Evolutionary conservation across 2,329 filamentous ascomycete genomes (phyloP).

Genomic region (Phoma sp.): DNA sequence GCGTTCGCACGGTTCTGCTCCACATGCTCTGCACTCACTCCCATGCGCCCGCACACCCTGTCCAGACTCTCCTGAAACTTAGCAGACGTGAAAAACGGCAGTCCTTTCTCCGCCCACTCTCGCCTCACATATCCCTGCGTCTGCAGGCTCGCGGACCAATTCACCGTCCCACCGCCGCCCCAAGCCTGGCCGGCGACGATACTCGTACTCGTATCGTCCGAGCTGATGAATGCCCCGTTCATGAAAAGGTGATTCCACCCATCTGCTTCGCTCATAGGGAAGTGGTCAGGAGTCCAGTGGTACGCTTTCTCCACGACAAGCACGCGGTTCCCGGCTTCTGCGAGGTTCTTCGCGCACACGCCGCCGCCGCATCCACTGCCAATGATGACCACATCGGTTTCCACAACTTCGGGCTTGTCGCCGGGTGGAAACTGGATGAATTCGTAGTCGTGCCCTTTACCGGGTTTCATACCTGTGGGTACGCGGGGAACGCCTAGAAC

Average conservation of each 20-base stretch:
- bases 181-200: constrained; percentile 74
- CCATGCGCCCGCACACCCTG: constrained; percentile 79
- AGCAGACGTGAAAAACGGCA: constrained; percentile 75
- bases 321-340: constrained; percentile 76
- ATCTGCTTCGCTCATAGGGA: constrained; percentile 73
- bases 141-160: constrained; percentile 75
- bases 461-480: constrained; percentile 61
- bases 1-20: constrained; percentile 76
- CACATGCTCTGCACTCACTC: constrained; percentile 69
- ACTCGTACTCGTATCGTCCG: constrained; percentile 57
- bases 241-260: constrained; percentile 72
- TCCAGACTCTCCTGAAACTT: constrained; percentile 82
- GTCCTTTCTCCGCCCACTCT: constrained; percentile 76
- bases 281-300: constrained; percentile 72
- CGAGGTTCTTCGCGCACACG: constrained; percentile 79
- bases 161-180: constrained; percentile 87
- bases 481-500: constrained; percentile 65
- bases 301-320: constrained; percentile 84
- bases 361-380: constrained; percentile 87
- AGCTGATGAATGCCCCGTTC: constrained; percentile 66
- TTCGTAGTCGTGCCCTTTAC: constrained; percentile 61
- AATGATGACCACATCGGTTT: constrained; percentile 83
- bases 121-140: constrained; percentile 77
- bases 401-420: constrained; percentile 63
- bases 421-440: constrained; percentile 68